Base-by-base conservation (phyloP, 148 eudicot species). In the Limonium bicolor region DNA sequence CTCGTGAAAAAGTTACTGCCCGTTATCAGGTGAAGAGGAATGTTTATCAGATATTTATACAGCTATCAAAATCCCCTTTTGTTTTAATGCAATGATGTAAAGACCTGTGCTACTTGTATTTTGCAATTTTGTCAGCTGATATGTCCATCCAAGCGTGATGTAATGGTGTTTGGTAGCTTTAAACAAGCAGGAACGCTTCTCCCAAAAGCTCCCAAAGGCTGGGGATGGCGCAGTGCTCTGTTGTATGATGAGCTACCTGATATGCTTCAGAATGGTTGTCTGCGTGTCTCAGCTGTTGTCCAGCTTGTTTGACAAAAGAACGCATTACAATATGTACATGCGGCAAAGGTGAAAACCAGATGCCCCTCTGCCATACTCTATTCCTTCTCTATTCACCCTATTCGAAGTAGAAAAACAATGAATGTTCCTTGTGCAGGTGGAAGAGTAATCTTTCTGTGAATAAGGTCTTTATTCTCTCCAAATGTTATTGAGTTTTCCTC, bases 181-280 rank as follows among this genome's bases (percentile, higher is more conserved):
- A 85, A 90, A 56, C 99, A 90, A 54, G 71, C 81, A 2, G 97
- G 97, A 37, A 83, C 93, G 13, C 99, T 90, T 57, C 58, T 85
- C 48, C 99, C 99, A 5, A 90, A 90, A 77, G 93, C 95, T 49
- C 99, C 99, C 16, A 90, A 90, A 51, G 99, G 99, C 41, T 90
- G 99, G 99, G 99, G 99, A 21, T 90, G 99, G 99, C 95, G 99
- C 7, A 77, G 85, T 7, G 99, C 99, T 48, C 64, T 90, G 31
- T 66, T 84, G 12, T 90, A 84, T 36, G 85, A 90, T 20, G 99
- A 84, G 53, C 82, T 90, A n/a, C 80, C 82, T 2, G 93, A 80
- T 63, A 87, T 84, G 34, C 82, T 90, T 52, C 99, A 84, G 51
- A 81, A 73, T 10, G 93, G 93, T 15, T 74, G 93, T 61, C 66